Evolutionary conservation across 345 rosid species (phyloP).

Genomic region (Excoecaria agallocha): DNA sequence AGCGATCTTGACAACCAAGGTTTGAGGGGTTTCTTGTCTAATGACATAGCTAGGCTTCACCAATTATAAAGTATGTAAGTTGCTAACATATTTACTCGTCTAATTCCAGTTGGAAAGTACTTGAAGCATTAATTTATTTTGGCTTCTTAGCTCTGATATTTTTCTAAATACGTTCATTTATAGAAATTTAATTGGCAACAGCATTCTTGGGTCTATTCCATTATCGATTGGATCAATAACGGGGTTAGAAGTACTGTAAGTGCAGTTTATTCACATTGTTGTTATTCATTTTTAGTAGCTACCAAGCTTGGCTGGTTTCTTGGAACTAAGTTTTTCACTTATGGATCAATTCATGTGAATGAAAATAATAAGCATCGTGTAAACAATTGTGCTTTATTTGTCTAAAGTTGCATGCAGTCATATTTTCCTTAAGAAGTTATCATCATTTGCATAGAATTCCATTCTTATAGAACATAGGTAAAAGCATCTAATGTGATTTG

Average conservation of each 20-base stretch:
- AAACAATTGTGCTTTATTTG: neutral
- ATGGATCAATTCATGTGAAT: neutral
- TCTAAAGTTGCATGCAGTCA: neutral
- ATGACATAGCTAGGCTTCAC: conserved; percentile 60
- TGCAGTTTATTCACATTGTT: conserved; percentile 11
- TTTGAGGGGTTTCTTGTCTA: conserved; percentile 75
- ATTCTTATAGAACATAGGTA: neutral
- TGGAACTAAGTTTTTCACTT: neutral
- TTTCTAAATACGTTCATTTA: neutral
- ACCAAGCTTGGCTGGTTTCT: neutral
- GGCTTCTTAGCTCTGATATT: conserved; percentile 3
- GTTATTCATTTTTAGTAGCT: neutral
- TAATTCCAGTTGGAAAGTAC: neutral
- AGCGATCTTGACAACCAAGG: conserved; percentile 92
- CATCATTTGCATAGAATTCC: neutral
- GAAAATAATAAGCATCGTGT: neutral
- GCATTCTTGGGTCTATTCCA: conserved; percentile 73
- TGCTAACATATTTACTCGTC: neutral
- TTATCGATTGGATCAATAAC: conserved; percentile 65
- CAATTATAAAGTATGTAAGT: conserved; percentile 90
- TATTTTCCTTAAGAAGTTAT: neutral
- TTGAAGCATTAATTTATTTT: neutral
- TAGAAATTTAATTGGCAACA: conserved; percentile 90
- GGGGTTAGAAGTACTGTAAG: conserved; percentile 75
- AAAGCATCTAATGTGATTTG: neutral